A percentile compares a stretch with the other conserved stretches of the same genome.
phyloP scores from a whole-genome alignment of 306 rosid species.

The Acacia melanoxylon region DNA sequence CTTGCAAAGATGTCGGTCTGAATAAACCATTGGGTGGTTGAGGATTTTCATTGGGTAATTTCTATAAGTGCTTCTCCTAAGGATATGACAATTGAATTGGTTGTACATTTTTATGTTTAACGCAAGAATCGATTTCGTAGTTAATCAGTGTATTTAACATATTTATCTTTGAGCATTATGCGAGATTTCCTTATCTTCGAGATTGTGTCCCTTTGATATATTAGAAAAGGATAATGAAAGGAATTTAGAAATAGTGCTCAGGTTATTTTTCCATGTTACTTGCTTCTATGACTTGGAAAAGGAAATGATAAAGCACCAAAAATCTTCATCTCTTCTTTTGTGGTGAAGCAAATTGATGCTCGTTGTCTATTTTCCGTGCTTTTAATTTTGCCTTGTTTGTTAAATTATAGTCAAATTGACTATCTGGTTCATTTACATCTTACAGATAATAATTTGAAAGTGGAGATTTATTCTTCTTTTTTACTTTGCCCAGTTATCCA shows the following conservation, averaged over 20 bases:
- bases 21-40: neutral
- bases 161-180: neutral
- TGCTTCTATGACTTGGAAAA: neutral
- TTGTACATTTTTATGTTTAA: neutral
- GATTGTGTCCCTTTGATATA: neutral
- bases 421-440: neutral
- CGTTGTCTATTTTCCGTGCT: neutral
- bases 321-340: neutral
- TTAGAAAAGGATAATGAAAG: neutral
- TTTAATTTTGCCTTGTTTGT: neutral
- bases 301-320: neutral
- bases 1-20: neutral
- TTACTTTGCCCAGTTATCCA: conserved; percentile 49
- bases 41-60: neutral
- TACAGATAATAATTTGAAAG: neutral
- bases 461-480: neutral
- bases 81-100: neutral
- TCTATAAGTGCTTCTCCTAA: neutral
- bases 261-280: neutral
- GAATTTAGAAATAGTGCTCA: neutral
- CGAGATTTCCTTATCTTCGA: neutral
- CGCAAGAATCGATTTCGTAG: neutral
- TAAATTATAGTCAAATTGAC: neutral
- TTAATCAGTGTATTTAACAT: neutral
- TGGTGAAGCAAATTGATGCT: neutral